A percentile compares a stretch with the other conserved stretches of the same genome.
phyloP scores from a whole-genome alignment of 73 alveolate genomes.

The Paramecium pentaurelia region DNA sequence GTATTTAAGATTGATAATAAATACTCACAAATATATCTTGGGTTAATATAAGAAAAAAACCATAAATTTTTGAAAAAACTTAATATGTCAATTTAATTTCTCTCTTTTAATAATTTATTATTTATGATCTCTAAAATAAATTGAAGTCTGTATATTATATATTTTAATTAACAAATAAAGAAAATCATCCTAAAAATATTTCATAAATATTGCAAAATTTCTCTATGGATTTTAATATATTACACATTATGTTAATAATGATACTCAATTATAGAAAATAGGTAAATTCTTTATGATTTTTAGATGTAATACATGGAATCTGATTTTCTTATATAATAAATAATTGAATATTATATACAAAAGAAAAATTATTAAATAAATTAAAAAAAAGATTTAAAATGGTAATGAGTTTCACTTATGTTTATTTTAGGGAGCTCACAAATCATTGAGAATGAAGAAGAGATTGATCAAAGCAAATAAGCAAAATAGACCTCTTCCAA shows the following conservation, averaged over 20 bases:
- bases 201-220: too few relatives aligned
- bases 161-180: too few relatives aligned
- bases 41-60: background rate
- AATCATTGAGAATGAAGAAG: slow-evolving; percentile 78
- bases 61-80: background rate
- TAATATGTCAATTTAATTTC: background rate
- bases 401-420: background rate
- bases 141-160: too few relatives aligned
- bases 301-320: background rate
- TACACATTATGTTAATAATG: too few relatives aligned
- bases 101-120: too few relatives aligned
- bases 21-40: background rate
- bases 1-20: too few relatives aligned
- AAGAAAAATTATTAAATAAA: background rate
- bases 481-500: slow-evolving; percentile 95
- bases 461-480: slow-evolving; percentile 89
- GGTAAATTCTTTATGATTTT: background rate
- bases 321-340: background rate
- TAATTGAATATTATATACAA: background rate
- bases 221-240: background rate
- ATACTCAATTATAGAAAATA: background rate
- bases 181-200: too few relatives aligned
- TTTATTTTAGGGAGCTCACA: slow-evolving; percentile 69
- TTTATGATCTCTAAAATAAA: too few relatives aligned
- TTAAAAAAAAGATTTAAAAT: slow-evolving; percentile 37